phyloP scores from a whole-genome alignment of 495 filamentous ascomycete species.

The Neurospora sp. region DNA sequence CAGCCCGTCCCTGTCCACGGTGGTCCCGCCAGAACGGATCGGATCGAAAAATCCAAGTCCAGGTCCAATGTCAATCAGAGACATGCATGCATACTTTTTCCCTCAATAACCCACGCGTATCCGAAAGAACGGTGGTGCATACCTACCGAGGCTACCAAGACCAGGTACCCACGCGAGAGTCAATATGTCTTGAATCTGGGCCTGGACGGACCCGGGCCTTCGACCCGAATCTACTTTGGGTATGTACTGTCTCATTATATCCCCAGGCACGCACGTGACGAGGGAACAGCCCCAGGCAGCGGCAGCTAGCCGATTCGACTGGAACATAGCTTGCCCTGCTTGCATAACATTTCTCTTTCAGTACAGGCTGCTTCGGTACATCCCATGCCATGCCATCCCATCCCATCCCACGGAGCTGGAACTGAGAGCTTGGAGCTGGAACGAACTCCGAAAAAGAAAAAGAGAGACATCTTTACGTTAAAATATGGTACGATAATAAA shows the following conservation, averaged over 20 bases:
- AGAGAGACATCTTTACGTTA: neutral
- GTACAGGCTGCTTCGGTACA: neutral
- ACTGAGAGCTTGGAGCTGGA: conserved; percentile 1
- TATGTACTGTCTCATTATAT: neutral
- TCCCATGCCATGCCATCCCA: neutral
- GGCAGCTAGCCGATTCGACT: neutral
- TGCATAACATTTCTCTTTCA: neutral
- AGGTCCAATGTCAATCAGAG: neutral
- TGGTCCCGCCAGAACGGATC: neutral
- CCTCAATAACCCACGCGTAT: neutral
- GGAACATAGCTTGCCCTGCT: neutral
- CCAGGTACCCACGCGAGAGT: neutral
- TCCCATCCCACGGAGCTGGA: neutral
- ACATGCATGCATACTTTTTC: neutral
- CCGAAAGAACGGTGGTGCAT: neutral
- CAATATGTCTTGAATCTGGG: neutral
- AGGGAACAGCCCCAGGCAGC: neutral
- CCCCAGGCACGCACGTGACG: no score
- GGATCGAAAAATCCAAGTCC: neutral
- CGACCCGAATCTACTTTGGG: neutral
- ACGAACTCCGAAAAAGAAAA: neutral
- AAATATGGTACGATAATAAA: neutral
- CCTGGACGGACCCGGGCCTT: neutral
- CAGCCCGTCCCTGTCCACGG: neutral
- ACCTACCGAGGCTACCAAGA: neutral